Evolutionary conservation across 495 filamentous ascomycete genomes (phyloP), one percentile per base, ranked within the genome.

Genomic region (Immersiella caudata): DNA sequence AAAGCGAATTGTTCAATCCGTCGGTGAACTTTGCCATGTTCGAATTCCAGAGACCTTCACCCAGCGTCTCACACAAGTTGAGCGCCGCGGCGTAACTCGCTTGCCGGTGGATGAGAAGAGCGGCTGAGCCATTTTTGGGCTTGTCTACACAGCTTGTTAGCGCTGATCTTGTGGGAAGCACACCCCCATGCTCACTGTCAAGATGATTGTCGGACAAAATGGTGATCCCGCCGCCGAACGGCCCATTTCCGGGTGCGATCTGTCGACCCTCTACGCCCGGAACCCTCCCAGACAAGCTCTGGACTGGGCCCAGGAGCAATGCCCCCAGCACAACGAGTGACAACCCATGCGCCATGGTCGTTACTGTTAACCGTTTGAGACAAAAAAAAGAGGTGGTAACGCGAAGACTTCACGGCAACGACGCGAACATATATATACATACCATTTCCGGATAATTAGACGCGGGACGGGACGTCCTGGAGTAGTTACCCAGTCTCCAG

Each of bases 31-130:
- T 60, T 25, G 70, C 54, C 25, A 21, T 64, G 21, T 72, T 67
- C 3, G 74, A 71, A 27, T 71, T 71, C 75, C 75, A 78, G n/a
- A 64, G 67, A 0, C 22, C 50, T 59, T 78, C 75, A 24, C 70
- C 69, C 1, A 78, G 57, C 1, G 71, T 60, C 21, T 49, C 40
- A 62, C 75, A 78, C 7, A 70, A 54, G 0, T 40, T 46, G 0
- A 20, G 29, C 35, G 70, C 72, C 3, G 70, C 58, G 14, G 56
- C 59, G 55, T 68, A 71, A n/a, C 40, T 14, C 18, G 57, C 60
- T n/a, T 66, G 70, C 60, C 75, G 70, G 61, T 65, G 65, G 65
- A 75, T 55, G n/a, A 76, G 70, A 26, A 74, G 68, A 49, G 74
- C 74, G 5, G 60, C 70, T 0, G 70, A 66, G 18, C 72, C 72